Evolutionary conservation across 306 rosid species (phyloP).

Genomic region (Dryas drummondii): DNA sequence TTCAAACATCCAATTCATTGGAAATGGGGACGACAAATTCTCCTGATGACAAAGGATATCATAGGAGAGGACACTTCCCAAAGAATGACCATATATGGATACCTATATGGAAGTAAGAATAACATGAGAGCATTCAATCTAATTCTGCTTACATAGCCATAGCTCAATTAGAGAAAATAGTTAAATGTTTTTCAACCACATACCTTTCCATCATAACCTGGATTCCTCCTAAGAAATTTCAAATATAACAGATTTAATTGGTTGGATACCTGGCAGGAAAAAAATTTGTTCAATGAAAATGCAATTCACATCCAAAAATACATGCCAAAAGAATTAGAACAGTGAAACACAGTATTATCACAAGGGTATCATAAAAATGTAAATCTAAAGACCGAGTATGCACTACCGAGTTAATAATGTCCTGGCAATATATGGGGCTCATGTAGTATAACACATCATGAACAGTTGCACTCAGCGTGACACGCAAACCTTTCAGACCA

Average conservation of each 20-base stretch:
- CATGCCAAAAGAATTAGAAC: conserved; percentile 3
- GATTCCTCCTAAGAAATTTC: conserved; percentile 89
- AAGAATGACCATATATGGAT: conserved; percentile 93
- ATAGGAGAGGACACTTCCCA: conserved; percentile 97
- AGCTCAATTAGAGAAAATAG: conserved; percentile 9
- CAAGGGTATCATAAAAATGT: background rate
- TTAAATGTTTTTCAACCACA: conserved; percentile 14
- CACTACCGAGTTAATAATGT: conserved; percentile 81
- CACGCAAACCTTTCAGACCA: conserved; percentile 96
- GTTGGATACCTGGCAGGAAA: conserved; percentile 69
- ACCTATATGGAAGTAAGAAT: conserved; percentile 45
- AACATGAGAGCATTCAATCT: conserved; percentile 6
- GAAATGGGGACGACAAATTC: conserved; percentile 69
- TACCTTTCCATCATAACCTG: conserved; percentile 95
- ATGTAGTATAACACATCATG: conserved; percentile 96
- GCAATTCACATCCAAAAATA: conserved; percentile 3
- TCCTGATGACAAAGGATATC: conserved; percentile 99
- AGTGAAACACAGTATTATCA: background rate
- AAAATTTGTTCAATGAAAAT: background rate
- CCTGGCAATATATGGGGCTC: conserved; percentile 99
- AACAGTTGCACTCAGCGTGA: conserved; percentile 88
- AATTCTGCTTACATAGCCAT: conserved; percentile 8
- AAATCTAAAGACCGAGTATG: conserved; percentile 18
- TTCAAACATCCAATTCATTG: conserved; percentile 68
- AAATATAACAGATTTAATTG: conserved; percentile 80